A percentile compares a stretch with the other conserved stretches of the same genome.
Conservation (phyloP, 1,284 basidiomycete species). For the Hortiboletus rubellus region DNA sequence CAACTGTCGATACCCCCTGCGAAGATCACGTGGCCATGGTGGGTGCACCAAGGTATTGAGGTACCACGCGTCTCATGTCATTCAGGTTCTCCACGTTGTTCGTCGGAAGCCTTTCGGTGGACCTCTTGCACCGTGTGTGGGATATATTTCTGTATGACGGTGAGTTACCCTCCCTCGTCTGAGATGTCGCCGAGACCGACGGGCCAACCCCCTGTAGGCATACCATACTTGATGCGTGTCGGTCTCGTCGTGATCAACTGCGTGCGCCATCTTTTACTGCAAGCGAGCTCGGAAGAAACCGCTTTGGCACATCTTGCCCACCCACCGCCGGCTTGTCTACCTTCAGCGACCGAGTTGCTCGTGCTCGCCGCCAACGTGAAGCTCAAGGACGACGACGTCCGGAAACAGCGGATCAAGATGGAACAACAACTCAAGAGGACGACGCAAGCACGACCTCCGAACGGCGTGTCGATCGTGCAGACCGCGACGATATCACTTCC, state of each 20-base stretch:
- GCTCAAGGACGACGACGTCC: conserved; percentile 80
- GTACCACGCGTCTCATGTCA: background rate
- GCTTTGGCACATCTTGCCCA: conserved; percentile 51
- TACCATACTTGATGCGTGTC: conserved; percentile 78
- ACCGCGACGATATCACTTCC: conserved; percentile 31
- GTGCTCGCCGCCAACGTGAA: conserved; percentile 63
- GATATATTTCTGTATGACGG: conserved; percentile 89
- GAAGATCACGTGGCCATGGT: conserved; percentile 65
- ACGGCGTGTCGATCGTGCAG: conserved; percentile 29
- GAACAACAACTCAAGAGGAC: conserved; percentile 64
- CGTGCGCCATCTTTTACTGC: conserved; percentile 60
- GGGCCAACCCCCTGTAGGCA: conserved; percentile 46
- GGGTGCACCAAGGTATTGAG: conserved; percentile 16
- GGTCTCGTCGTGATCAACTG: conserved; percentile 74
- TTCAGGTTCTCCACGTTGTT: conserved; percentile 73
- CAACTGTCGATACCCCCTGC: conserved; percentile 60
- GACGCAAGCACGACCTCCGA: conserved; percentile 43
- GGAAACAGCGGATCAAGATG: conserved; percentile 73
- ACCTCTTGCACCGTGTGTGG: conserved; percentile 79
- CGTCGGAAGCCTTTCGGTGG: conserved; percentile 73
- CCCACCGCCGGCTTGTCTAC: conserved; percentile 55
- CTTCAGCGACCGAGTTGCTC: conserved; percentile 61
- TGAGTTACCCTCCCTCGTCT: conserved; percentile 32
- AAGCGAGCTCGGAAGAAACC: conserved; percentile 49
- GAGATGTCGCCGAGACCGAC: conserved; percentile 2